These are phyloP conservation scores for Rhodotorula graminis DNA, from an alignment of 768 basidiomycete genomes.

Conservation along the genomic window DNA sequence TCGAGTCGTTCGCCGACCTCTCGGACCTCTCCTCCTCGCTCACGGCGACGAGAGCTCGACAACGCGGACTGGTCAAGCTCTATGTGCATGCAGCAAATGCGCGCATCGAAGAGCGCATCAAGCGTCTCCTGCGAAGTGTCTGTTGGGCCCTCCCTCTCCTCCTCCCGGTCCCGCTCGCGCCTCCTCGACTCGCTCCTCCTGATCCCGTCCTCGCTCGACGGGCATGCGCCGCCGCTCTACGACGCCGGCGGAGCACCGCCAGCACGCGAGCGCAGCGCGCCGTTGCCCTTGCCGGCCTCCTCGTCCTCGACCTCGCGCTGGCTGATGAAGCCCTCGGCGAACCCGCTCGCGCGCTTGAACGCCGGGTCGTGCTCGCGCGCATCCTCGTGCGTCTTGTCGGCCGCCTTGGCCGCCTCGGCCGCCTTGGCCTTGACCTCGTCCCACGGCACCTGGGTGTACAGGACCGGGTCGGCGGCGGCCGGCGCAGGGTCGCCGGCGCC, in stretches of 20 bases:
- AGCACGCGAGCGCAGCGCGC: not conserved
- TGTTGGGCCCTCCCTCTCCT: too few relatives aligned
- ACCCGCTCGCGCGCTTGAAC: not conserved
- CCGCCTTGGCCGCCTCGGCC: not conserved
- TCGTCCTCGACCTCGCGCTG: conserved; percentile 16
- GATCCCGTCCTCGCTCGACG: too few relatives aligned
- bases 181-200: too few relatives aligned
- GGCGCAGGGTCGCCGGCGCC: conserved; percentile 45
- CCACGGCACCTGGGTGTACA: conserved; percentile 71
- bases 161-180: too few relatives aligned
- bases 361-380: not conserved
- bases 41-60: too few relatives aligned
- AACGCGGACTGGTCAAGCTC: too few relatives aligned
- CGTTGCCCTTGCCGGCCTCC: conserved; percentile 15
- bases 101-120: too few relatives aligned
- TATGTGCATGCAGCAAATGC: too few relatives aligned
- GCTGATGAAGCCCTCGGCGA: conserved; percentile 1
- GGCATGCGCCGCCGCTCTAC: not conserved
- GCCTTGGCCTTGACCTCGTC: conserved; percentile 48
- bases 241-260: too few relatives aligned
- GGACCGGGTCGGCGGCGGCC: conserved; percentile 57
- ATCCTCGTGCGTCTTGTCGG: not conserved
- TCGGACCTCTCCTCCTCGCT: too few relatives aligned
- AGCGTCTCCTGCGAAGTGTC: too few relatives aligned
- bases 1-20: too few relatives aligned